A percentile compares a stretch with the other conserved stretches of the same genome.
These are phyloP conservation scores for Boletus mariae DNA, from an alignment of 1,284 basidiomycete species.

Conservation along the genomic window DNA sequence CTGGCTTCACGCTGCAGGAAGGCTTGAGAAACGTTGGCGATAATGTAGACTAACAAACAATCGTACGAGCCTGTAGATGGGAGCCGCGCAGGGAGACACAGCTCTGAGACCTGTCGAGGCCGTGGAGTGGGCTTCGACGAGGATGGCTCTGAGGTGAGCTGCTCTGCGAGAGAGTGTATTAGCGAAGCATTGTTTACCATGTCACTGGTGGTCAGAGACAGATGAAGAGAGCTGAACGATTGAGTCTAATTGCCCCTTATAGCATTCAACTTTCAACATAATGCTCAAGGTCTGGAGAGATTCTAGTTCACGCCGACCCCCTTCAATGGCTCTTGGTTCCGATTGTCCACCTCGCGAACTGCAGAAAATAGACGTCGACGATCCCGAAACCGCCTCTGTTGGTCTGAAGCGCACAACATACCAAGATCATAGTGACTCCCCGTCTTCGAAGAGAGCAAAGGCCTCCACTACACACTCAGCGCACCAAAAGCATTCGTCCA, in stretches of 20 bases:
- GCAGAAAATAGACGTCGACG: slow-evolving; percentile 33
- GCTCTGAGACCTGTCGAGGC: slow-evolving; percentile 43
- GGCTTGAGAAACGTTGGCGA: slow-evolving; percentile 40
- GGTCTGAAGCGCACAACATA: slow-evolving; percentile 23
- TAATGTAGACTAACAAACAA: slow-evolving; percentile 8
- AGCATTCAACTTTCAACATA: not conserved
- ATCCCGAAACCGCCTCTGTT: slow-evolving; percentile 32
- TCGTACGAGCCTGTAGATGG: slow-evolving; percentile 54
- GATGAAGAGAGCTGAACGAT: not conserved
- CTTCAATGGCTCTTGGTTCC: not conserved
- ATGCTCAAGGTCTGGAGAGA: slow-evolving; percentile 58
- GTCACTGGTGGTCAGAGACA: slow-evolving; percentile 1
- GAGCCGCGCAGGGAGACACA: slow-evolving; percentile 63
- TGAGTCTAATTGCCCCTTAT: not conserved
- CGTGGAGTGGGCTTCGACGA: slow-evolving; percentile 23
- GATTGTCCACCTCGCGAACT: slow-evolving; percentile 9
- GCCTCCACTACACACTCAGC: not conserved
- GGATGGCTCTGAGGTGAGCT: slow-evolving; percentile 24
- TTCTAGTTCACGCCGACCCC: not conserved
- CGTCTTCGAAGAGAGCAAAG: slow-evolving; percentile 16
- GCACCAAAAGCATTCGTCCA: not conserved
- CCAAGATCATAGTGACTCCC: slow-evolving; percentile 2
- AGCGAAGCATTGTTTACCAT: slow-evolving; percentile 57
- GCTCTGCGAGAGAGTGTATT: slow-evolving; percentile 40
- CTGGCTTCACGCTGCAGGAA: slow-evolving; percentile 68